Evolutionary conservation across 108 stramenopile species (phyloP), one percentile per base, ranked within the genome.

Genomic region (Hondaea fermentalgiana): DNA sequence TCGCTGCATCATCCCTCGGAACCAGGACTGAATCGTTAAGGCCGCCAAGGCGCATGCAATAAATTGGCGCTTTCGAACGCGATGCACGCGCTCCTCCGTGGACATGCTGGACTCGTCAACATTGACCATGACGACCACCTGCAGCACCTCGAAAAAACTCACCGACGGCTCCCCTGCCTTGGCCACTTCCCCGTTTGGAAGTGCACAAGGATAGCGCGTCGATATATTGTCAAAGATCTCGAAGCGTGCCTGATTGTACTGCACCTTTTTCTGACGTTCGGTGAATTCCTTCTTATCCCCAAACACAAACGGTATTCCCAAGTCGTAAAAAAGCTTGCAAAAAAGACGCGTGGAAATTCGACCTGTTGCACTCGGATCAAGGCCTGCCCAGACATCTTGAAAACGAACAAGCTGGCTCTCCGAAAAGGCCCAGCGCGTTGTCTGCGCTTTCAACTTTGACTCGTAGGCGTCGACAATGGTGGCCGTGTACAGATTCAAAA

Each of bases 401-500:
- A 83, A 83, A 2, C 51, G 45, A 47, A 25, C 17, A 0, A 83
- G 51, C 49, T 83, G 49, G 49, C 23, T 45, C 51, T 83, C 49
- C 1, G 45, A 45, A 53, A 83, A 53, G 76, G 19, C 76, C 76
- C 76, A 83, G n/a, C 45, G 45, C n/a, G 28, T 83, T 0, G 25
- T 93, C 90, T 58, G 93, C 94, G 53, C 60, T 90, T 44, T 88
- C 72, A 44, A 64, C 72, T 43, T 93, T 90, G 88, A 93, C 49
- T 83, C 76, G 51, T 83, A 95, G 28, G 93, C 88, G 60, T 93
- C 92, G 5, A 95, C 88, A 12, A 95, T 91, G 6, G 93, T 91
- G 35, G 89, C 93, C 8, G 94, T 91, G 89, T 94, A 94, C 88
- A 95, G 71, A 60, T 94, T 95, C 29, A 95, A 57, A 29, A 93